Evolutionary conservation across 495 filamentous ascomycete species (phyloP), one percentile per base, ranked within the genome.

Genomic region (Amphirosellinia nigrospora): DNA sequence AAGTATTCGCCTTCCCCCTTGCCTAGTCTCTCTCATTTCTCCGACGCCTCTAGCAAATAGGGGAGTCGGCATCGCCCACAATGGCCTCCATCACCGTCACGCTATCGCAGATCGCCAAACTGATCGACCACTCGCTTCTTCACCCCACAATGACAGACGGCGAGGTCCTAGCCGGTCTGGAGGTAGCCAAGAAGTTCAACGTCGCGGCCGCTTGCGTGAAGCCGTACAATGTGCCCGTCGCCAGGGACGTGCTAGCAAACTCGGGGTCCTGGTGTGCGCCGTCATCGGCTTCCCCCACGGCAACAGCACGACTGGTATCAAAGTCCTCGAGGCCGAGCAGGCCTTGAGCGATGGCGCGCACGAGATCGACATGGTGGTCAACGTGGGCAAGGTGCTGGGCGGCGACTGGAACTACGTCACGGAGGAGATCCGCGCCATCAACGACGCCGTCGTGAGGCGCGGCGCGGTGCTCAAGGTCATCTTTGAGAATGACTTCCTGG

Each of bases 361-460:
- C 8, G 86, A 89, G 74, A 85, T 89, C 45, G 87, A 89, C 70
- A 86, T 89, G 86, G 86, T 89, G 4, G 81, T 89, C 50, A 89
- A 89, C 55, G 71, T 89, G 8, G 88, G 79, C n/a, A 88, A 89
- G 62, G 86, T 84, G 28, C 80, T 87, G 6, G 79, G 85, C 64
- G 82, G 79, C 0, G 85, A 89, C 43, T 89, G 86, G 86, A 81
- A 79, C 43, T 89, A 87, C 52, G 86, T 88, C 39, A 69, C 74
- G 1, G 69, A 78, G 4, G 87, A 89, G 70, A 86, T 89, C 52
- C 65, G 73, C 5, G 71, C 71, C 61, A 78, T 90, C 66, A 87
- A 89, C 64, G 66, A 77, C 2, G 80, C 79, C 0, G 86, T 88
- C 4, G 71, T 63, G 0, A 74, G 65, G 41, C 63, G 73, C 19